A percentile compares a stretch with the other conserved stretches of the same genome.
These are phyloP conservation scores for Syzygium oleosum DNA, from an alignment of 345 rosid species.

Conservation along the genomic window DNA sequence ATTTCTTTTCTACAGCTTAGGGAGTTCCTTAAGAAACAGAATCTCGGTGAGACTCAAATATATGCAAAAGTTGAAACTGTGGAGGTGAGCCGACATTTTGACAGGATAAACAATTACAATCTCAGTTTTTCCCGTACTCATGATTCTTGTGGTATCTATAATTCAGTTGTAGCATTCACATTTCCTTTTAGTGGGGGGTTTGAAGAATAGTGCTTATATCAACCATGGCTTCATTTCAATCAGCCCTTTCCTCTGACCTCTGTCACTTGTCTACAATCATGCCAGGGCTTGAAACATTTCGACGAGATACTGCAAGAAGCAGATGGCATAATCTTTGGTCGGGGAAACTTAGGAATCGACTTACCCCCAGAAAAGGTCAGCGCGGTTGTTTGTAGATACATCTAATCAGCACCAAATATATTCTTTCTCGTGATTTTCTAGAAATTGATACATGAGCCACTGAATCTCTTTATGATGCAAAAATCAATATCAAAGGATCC, in stretches of 20 bases:
- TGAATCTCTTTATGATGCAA: not conserved
- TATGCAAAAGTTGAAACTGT: conserved; percentile 26
- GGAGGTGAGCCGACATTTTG: conserved; percentile 16
- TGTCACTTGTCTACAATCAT: not conserved
- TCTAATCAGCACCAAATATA: not conserved
- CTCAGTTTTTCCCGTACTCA: not conserved
- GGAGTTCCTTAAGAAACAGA: conserved; percentile 12
- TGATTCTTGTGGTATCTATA: not conserved
- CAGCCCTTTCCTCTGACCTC: not conserved
- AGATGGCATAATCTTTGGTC: conserved; percentile 27
- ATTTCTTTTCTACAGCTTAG: conserved; percentile 14
- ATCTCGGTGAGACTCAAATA: conserved; percentile 18
- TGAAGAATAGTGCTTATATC: not conserved
- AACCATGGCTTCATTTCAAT: not conserved
- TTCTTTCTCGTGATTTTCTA: not conserved
- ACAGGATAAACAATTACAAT: not conserved
- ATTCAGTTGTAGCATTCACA: not conserved
- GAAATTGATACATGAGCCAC: not conserved
- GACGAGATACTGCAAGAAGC: conserved; percentile 25
- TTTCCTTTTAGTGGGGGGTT: not conserved
- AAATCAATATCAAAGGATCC: not conserved
- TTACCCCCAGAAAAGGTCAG: conserved; percentile 29
- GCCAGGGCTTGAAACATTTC: conserved; percentile 22
- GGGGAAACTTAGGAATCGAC: conserved; percentile 34
- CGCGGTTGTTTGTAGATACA: not conserved